Evolutionary conservation across 1,139 yeast species (phyloP), one percentile per base, ranked within the genome.

Genomic region (Saccharomyces hybrid): DNA sequence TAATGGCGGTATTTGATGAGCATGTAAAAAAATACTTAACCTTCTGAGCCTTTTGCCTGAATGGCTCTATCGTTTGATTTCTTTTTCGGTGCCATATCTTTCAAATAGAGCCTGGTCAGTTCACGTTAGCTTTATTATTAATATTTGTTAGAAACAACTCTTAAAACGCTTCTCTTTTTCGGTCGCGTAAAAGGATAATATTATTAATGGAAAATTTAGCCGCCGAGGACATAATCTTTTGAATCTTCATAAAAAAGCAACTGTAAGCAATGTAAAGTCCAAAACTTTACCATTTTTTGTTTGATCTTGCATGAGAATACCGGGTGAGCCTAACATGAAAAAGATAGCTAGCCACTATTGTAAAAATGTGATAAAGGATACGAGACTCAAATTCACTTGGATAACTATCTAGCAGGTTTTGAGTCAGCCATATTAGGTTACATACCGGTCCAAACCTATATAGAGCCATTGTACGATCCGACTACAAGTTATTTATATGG

Each of bases 361-460:
- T 60, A 69, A 76, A 42, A 42, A 42, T 7, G 25, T 42, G 46
- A 26, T 81, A 84, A 80, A 79, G 84, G 84, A 77, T 78, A 84
- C 84, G 84, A 80, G 85, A 83, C 80, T 81, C 85, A 85, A 81
- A 81, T 84, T 80, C 84, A 84, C 85, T 84, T 84, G 85, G 85
- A 79, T 80, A 61, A 50, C 49, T 49, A 49, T 46, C 52, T 49
- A 50, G 46, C 49, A 50, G 52, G 46, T 50, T 48, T 50, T 44
- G 46, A 50, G 52, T 50, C 52, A 46, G 49, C 49, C 52, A 48
- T 48, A 49, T 50, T 50, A 50, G 52, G 46, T 49, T 49, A 44
- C 49, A 46, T 48, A 7, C 7, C 28, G 28, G 28, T 8, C 28
- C 28, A 26, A 5, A 26, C 8, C 28, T 26, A 7, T 26, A 26